A percentile compares a stretch with the other conserved stretches of the same genome.
Evolutionary conservation across 169 alveolate genomes (phyloP).

Genomic region (Plasmodium relictum): DNA sequence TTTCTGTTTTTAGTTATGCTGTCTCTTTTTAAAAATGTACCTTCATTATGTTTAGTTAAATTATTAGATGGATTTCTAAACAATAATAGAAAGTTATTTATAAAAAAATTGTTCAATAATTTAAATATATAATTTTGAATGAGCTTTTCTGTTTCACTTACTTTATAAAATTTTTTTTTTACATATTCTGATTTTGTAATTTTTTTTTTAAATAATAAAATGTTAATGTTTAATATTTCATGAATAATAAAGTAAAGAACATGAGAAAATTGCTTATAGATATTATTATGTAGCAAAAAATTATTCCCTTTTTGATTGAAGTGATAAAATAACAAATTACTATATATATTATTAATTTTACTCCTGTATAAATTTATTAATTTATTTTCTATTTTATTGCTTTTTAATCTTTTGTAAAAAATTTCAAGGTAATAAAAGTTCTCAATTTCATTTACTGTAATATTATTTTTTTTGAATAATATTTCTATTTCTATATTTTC

Average conservation of each 20-base stretch:
- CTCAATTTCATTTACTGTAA: background rate
- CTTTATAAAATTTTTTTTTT: background rate
- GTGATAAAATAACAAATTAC: slow-evolving; percentile 1
- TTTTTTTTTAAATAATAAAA: too few species aligned
- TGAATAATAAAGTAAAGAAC: background rate
- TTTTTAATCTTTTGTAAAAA: background rate
- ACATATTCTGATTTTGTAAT: background rate
- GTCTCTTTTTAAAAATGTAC: too few species aligned
- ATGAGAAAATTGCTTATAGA: background rate
- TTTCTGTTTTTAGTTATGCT: too few species aligned
- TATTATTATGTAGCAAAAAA: slow-evolving; percentile 1
- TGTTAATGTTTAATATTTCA: background rate
- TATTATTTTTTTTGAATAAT: background rate
- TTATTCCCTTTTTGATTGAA: background rate
- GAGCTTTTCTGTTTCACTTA: background rate
- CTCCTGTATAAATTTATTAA: background rate
- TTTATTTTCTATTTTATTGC: background rate
- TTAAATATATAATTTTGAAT: background rate
- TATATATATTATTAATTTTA: slow-evolving; percentile 1
- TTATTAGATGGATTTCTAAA: too few species aligned
- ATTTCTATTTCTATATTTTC: background rate
- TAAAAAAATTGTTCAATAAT: background rate
- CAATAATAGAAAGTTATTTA: background rate
- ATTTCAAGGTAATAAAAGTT: background rate
- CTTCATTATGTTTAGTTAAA: too few species aligned